Percentiles rank a stretch among this genome's conserved stretches.
Conservation (phyloP, 169 alveolate species). For the Babesia bovis region DNA sequence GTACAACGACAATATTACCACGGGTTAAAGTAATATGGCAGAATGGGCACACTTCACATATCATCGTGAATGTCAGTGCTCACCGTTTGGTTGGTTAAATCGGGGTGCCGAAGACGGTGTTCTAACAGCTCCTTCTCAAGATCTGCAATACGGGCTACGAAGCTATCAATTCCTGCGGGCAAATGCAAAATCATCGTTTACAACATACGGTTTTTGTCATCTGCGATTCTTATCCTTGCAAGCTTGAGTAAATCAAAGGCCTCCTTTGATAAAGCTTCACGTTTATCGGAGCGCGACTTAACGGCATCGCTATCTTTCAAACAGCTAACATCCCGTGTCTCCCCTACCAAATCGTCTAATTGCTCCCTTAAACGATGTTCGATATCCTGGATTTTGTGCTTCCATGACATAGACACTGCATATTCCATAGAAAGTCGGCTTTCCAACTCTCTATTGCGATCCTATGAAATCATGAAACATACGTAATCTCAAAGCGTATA, state of each 20-base stretch:
- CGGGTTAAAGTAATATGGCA: background rate
- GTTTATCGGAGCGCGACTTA: slow-evolving; percentile 38
- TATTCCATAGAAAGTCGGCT: slow-evolving; percentile 56
- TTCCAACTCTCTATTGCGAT: slow-evolving; percentile 56
- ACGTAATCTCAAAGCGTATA: background rate
- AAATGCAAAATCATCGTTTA: background rate
- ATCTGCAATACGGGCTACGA: slow-evolving; percentile 40
- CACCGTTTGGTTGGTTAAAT: slow-evolving; percentile 30
- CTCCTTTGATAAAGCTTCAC: slow-evolving; percentile 66
- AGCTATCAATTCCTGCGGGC: slow-evolving; percentile 43
- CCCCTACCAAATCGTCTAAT: slow-evolving; percentile 48
- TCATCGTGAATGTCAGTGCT: slow-evolving; percentile 12
- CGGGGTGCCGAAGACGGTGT: slow-evolving; percentile 18
- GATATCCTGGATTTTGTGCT: slow-evolving; percentile 51
- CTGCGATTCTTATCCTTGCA: slow-evolving; percentile 72
- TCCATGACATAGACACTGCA: slow-evolving; percentile 65
- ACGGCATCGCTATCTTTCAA: slow-evolving; percentile 38
- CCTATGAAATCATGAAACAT: slow-evolving; percentile 12
- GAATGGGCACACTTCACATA: background rate
- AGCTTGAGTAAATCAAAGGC: slow-evolving; percentile 71
- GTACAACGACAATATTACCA: background rate
- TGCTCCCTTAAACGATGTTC: slow-evolving; percentile 43
- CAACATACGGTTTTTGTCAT: slow-evolving; percentile 58
- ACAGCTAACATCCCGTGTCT: slow-evolving; percentile 30
- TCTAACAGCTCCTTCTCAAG: slow-evolving; percentile 52